A percentile compares a stretch with the other conserved stretches of the same genome.
These are phyloP conservation scores for Hygrocybe punicea DNA, from an alignment of 768 basidiomycete genomes.

Conservation along the genomic window DNA sequence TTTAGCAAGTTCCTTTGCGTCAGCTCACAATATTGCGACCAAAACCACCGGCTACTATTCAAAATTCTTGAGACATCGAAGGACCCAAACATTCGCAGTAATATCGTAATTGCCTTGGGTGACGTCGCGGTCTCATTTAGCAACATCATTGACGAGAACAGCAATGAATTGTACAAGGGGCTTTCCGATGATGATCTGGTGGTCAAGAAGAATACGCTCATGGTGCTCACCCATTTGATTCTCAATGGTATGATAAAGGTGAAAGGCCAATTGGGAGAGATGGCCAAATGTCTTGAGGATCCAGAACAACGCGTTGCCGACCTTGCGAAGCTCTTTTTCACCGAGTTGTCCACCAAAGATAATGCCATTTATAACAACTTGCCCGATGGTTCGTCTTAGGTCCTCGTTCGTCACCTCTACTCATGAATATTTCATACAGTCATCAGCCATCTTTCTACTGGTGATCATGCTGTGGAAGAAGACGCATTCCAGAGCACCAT, in stretches of 20 bases:
- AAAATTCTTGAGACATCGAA: conserved; percentile 89
- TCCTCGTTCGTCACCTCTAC: conserved; percentile 2
- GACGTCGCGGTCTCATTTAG: conserved; percentile 99
- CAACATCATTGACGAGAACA: conserved; percentile 95
- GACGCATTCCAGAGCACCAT: conserved; percentile 89
- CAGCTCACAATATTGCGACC: conserved; percentile 90
- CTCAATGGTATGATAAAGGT: conserved; percentile 99
- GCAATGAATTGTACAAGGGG: conserved; percentile 91
- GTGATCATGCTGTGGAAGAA: conserved; percentile 89
- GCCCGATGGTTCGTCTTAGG: conserved; percentile 69
- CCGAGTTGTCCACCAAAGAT: conserved; percentile 92
- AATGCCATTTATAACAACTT: conserved; percentile 99
- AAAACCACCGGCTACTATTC: conserved; percentile 84
- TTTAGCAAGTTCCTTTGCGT: conserved; percentile 97
- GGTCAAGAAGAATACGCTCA: conserved; percentile 99
- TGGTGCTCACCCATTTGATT: conserved; percentile 96
- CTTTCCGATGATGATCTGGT: conserved; percentile 80
- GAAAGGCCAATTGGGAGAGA: conserved; percentile 97
- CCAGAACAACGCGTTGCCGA: conserved; percentile 82
- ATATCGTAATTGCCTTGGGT: conserved; percentile 96
- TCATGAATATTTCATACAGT: conserved; percentile 45
- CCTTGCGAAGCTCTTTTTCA: conserved; percentile 97
- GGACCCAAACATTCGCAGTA: conserved; percentile 87
- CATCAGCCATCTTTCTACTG: conserved; percentile 90
- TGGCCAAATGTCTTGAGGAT: conserved; percentile 99